Evolutionary conservation across 345 rosid species (phyloP), one percentile per base, ranked within the genome.

Genomic region (Fremontodendron californicum): DNA sequence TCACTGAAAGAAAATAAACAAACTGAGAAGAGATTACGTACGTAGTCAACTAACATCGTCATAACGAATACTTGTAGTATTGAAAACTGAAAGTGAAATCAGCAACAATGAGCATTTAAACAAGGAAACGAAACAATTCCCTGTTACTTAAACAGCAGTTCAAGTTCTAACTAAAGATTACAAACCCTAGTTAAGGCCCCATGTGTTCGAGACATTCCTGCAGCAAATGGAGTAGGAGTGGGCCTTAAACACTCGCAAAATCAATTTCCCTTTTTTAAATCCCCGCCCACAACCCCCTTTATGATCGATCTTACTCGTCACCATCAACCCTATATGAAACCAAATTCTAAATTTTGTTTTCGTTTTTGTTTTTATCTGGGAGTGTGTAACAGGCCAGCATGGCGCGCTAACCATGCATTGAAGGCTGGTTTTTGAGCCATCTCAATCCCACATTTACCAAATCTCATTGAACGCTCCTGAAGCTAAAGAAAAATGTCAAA

Each of bases 201-300:
- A 55, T 10, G 18, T 66, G 80, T 82, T 39, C 7, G 21, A 64
- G 52, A 78, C 75, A 82, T 82, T 82, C 80, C 75, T 66, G 78
- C 72, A 18, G 23, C 9, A 55, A 42, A 55, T 21, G 35, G 58
- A n/a, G 11, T 54, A 33, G 23, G 15, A 6, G 71, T 73, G 77
- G 79, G 21, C 57, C 57, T 69, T 16, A 7, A 65, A 45, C 11
- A 39, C 29, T 65, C 27, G 4, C 21, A 37, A 33, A 35, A 7
- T 12, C n/a, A 68, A 25, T 27, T 60, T 60, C 19, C 64, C n/a
- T n/a, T n/a, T n/a, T n/a, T n/a, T n/a, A n/a, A n/a, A n/a, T 31
- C 16, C 16, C 64, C 4, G 27, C 25, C 3, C 29, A 9, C 6
- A 25, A 25, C 25, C 15, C 18, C 10, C 33, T 25, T 69, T 25